These are phyloP conservation scores for Trichoderma virens DNA, from an alignment of 495 filamentous ascomycete genomes.

Conservation along the genomic window DNA sequence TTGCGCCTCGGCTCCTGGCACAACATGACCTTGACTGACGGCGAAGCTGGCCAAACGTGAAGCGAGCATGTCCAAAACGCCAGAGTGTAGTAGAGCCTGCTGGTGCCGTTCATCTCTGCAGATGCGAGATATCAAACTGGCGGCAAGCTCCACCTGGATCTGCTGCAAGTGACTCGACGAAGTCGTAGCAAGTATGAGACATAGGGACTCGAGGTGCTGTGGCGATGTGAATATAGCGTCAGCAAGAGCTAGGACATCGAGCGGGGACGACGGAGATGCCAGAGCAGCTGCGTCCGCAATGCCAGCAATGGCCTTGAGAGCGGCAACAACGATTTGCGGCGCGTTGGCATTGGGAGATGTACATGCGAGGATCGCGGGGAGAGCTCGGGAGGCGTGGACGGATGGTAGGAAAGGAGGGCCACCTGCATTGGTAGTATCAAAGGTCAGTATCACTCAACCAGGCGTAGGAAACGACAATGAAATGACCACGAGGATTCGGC, in stretches of 20 bases:
- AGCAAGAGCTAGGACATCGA: conserved; percentile 38
- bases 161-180: conserved; percentile 43
- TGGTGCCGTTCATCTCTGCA: conserved; percentile 64
- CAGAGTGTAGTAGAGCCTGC: conserved; percentile 55
- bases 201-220: conserved; percentile 49
- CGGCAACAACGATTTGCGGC: conserved; percentile 56
- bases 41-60: conserved; percentile 68
- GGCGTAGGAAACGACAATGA: no score
- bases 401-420: conserved; percentile 72
- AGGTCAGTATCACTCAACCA: conserved; percentile 11
- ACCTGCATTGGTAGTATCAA: conserved; percentile 44
- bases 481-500: no score
- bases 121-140: conserved; percentile 54
- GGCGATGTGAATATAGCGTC: conserved; percentile 52
- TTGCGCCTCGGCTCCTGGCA: conserved; percentile 46
- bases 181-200: conserved; percentile 55
- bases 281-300: conserved; percentile 59
- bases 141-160: conserved; percentile 59
- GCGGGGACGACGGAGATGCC: conserved; percentile 21
- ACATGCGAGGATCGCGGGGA: conserved; percentile 59
- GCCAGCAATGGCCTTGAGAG: conserved; percentile 66
- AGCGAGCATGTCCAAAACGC: conserved; percentile 74
- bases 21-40: conserved; percentile 55
- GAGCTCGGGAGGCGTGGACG: conserved; percentile 54
- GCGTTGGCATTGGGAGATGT: conserved; percentile 59